These are phyloP conservation scores for Skeletonema menzelii DNA, from an alignment of 108 stramenopile species.

Conservation along the genomic window DNA sequence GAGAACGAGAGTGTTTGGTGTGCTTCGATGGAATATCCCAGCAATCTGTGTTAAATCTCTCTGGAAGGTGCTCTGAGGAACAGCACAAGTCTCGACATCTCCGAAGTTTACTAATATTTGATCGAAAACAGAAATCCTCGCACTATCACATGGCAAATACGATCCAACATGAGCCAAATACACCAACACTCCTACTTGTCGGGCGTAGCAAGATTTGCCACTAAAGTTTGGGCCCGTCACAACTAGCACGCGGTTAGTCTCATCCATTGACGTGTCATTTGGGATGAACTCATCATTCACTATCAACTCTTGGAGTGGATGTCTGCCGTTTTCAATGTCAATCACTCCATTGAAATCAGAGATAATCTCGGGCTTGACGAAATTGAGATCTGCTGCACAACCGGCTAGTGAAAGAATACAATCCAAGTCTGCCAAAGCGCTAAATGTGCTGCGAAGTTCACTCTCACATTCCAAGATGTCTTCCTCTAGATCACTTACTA, in stretches of 20 bases:
- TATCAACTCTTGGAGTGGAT: constrained; percentile 94
- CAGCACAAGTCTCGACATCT: constrained; percentile 89
- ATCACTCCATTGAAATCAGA: constrained; percentile 61
- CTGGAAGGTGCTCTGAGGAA: constrained; percentile 94
- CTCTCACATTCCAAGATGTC: constrained; percentile 82
- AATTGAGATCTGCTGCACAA: constrained; percentile 84
- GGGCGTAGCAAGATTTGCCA: constrained; percentile 94
- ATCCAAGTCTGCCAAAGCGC: constrained; percentile 85
- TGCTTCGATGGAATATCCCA: constrained; percentile 62
- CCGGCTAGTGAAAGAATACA: constrained; percentile 86
- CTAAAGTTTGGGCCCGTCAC: constrained; percentile 95
- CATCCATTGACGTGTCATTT: constrained; percentile 81
- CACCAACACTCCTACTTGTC: constrained; percentile 83
- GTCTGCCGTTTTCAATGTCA: constrained; percentile 88
- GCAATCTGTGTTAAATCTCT: constrained; percentile 92
- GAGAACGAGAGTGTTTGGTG: constrained; percentile 82
- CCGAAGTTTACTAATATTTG: constrained; percentile 89
- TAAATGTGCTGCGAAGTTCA: constrained; percentile 80
- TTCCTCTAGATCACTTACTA: constrained; percentile 93
- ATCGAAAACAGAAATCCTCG: constrained; percentile 86
- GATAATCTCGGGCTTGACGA: constrained; percentile 73
- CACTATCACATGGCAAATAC: constrained; percentile 85
- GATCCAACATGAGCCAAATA: constrained; percentile 95
- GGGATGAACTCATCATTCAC: constrained; percentile 88
- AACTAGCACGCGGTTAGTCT: constrained; percentile 65